Evolutionary conservation across 768 basidiomycete genomes (phyloP), one percentile per base, ranked within the genome.

Genomic region (Lyophyllum decastes): DNA sequence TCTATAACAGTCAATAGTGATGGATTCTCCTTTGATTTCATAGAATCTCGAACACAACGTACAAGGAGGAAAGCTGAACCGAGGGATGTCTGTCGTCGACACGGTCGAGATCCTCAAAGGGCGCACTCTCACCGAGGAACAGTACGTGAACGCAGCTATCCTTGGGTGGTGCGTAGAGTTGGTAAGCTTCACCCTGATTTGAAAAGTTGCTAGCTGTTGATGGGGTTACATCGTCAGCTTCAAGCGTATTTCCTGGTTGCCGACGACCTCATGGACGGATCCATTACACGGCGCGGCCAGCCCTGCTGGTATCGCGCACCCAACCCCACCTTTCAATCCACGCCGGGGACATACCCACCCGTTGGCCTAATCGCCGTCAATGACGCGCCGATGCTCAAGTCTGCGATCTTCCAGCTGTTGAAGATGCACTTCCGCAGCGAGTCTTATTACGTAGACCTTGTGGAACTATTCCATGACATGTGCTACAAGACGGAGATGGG

Each of bases 241-340:
- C 96, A 98, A 87, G 94, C 94, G 0, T 96, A 89, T 76, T 98
- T 98, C 88, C 85, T 98, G 52, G 94, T 96, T 55, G 83, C 92
- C 4, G 93, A 99, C 74, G 96, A 98, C 72, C 93, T 98, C 66
- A 99, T 98, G 95, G 95, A 98, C 70, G 73, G 81, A n/a, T 92
- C 91, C 49, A 89, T 98, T 64, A 98, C 95, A 9, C 89, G 96
- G 24, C 88, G 95, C 7, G 88, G 90, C 2, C 95, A 96, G 73
- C 91, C 95, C 2, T 98, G 95, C 76, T 99, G 93, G 92, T 98
- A 96, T 77, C 83, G 77, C 56, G 51, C 58, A 1, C 63, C 46
- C 0, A 64, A 60, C 46, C 60, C 61, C 2, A 21, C 53, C 11
- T 40, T 63, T 26, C 34, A 47, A 5, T 47, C 65, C 10, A 30